Conservation (phyloP, 1,284 basidiomycete genomes). For the Trichosporon ovoides region DNA sequence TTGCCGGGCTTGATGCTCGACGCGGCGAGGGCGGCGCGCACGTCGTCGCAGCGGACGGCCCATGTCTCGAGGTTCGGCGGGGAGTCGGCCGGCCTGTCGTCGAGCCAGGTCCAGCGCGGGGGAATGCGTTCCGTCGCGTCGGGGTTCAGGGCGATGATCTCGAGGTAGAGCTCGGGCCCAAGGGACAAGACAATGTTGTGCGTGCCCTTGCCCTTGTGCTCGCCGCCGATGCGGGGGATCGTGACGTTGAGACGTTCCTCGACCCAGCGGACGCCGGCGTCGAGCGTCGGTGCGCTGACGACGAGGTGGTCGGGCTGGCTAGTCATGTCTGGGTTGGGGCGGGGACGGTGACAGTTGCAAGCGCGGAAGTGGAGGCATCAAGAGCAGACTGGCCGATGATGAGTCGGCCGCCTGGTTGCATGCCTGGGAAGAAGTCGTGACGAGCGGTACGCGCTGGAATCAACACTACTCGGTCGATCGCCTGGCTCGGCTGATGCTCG, state of each 20-base stretch:
- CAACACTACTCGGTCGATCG: too few species aligned
- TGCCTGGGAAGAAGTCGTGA: too few species aligned
- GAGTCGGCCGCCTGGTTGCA: too few species aligned
- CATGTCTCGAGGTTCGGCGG: constrained; percentile 3
- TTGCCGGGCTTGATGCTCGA: constrained; percentile 5
- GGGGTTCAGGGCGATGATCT: constrained; percentile 11
- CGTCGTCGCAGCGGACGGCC: constrained; percentile 6
- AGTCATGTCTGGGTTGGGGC: neutral
- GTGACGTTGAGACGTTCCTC: constrained; percentile 8
- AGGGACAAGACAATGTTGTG: constrained; percentile 14
- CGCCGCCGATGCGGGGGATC: constrained; percentile 7
- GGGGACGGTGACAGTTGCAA: neutral
- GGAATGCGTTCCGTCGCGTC: neutral
- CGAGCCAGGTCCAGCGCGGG: constrained; percentile 9
- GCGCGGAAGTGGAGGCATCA: too few species aligned
- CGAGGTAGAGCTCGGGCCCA: constrained; percentile 11
- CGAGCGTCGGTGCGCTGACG: constrained; percentile 7
- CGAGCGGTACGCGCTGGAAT: too few species aligned
- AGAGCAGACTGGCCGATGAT: too few species aligned
- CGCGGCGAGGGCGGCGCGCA: neutral
- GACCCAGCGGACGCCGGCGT: constrained; percentile 7
- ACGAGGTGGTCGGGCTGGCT: constrained; percentile 11
- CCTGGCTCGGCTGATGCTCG: too few species aligned
- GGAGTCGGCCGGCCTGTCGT: neutral
- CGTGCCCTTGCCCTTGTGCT: constrained; percentile 9